These are phyloP conservation scores for Arachnomyces sp. DNA, from an alignment of 2,329 filamentous ascomycete species.

Conservation along the genomic window DNA sequence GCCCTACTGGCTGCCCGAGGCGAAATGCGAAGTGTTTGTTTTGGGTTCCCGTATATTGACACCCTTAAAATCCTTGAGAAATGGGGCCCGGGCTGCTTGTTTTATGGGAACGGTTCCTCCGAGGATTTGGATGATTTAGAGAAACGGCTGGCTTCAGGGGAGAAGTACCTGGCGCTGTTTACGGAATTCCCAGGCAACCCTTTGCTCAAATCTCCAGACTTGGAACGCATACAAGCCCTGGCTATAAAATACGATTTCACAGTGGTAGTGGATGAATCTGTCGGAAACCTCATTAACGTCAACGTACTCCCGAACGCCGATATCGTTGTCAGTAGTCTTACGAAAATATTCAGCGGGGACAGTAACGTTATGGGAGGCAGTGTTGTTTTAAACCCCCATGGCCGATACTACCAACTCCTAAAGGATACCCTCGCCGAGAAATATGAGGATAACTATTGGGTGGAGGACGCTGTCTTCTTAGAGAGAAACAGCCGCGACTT, in stretches of 20 bases:
- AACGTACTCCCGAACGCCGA: constrained; percentile 86
- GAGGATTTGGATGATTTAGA: constrained; percentile 81
- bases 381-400: constrained; percentile 55
- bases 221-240: constrained; percentile 68
- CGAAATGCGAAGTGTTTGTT: constrained; percentile 69
- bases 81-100: constrained; percentile 79
- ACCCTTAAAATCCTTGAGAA: constrained; percentile 92
- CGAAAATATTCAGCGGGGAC: constrained; percentile 95
- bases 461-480: constrained; percentile 87
- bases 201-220: constrained; percentile 73
- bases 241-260: constrained; percentile 81
- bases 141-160: constrained; percentile 57
- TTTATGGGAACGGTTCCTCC: constrained; percentile 73
- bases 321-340: constrained; percentile 86
- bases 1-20: constrained; percentile 59
- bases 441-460: constrained; percentile 88
- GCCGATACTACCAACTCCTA: constrained; percentile 62
- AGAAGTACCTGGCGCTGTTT: constrained; percentile 74
- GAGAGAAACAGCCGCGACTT: constrained; percentile 96
- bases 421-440: constrained; percentile 56
- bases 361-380: constrained; percentile 97
- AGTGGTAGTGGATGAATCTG: constrained; percentile 89
- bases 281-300: constrained; percentile 93
- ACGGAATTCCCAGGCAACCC: constrained; percentile 95
- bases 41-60: constrained; percentile 96